These are phyloP conservation scores for Sanghuangporus baumii DNA, from an alignment of 1,284 basidiomycete genomes.

Conservation along the genomic window DNA sequence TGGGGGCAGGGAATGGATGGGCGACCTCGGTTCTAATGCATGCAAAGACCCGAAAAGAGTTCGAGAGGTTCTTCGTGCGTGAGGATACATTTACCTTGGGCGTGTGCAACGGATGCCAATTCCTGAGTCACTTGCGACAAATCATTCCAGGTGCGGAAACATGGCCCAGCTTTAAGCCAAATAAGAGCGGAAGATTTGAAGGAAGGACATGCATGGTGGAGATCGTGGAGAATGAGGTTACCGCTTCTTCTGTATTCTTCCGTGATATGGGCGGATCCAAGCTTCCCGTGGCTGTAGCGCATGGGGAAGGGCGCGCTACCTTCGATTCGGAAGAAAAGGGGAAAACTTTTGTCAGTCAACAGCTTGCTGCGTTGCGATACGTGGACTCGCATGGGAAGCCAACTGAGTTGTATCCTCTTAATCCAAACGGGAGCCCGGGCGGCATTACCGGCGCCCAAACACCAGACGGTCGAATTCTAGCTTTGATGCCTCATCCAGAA, in stretches of 20 bases:
- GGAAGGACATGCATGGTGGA: slow-evolving; percentile 79
- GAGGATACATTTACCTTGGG: slow-evolving; percentile 85
- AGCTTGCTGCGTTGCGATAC: slow-evolving; percentile 70
- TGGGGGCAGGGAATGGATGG: slow-evolving; percentile 98
- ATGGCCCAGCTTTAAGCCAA: slow-evolving; percentile 93
- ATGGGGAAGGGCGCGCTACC: slow-evolving; percentile 88
- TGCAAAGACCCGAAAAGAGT: slow-evolving; percentile 66
- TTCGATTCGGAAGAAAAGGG: slow-evolving; percentile 47
- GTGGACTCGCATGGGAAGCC: slow-evolving; percentile 63
- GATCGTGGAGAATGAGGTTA: slow-evolving; percentile 55
- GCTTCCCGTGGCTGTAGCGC: slow-evolving; percentile 91
- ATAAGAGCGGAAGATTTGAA: slow-evolving; percentile 89
- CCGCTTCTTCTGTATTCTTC: slow-evolving; percentile 75
- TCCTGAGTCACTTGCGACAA: slow-evolving; percentile 82
- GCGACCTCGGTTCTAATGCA: slow-evolving; percentile 90
- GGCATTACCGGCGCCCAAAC: slow-evolving; percentile 91
- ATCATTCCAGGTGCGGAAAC: slow-evolving; percentile 82
- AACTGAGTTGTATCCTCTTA: slow-evolving; percentile 82
- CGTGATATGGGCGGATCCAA: slow-evolving; percentile 82
- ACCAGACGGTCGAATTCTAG: slow-evolving; percentile 80
- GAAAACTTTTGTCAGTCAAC: slow-evolving; percentile 38
- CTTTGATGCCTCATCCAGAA: slow-evolving; percentile 96
- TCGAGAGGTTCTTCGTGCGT: slow-evolving; percentile 77
- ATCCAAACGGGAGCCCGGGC: slow-evolving; percentile 89
- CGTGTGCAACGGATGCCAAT: slow-evolving; percentile 98